Base-by-base conservation (phyloP, 108 stramenopile species). In the Nannochloropsis granulata region DNA sequence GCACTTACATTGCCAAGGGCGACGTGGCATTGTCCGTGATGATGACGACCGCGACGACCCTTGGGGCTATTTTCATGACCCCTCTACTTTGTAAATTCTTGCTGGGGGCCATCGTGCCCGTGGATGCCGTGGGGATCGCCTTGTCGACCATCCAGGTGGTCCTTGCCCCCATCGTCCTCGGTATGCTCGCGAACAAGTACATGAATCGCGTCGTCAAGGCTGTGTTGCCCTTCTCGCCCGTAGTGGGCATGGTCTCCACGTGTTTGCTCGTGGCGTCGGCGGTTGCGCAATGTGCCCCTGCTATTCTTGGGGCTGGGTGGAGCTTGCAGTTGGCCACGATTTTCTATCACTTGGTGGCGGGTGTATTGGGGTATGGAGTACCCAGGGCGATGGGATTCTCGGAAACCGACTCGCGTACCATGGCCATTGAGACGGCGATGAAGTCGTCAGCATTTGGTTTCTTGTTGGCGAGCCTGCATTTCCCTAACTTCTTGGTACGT, bases 371-470 rank as follows among this genome's bases (percentile, higher is more conserved):
- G 78, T 98, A 97, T 89, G 82, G 84, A 83, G 89, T 96, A 12
- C 95, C 97, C 13, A 89, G 88, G 79, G 25, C 91, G 24, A 90
- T 95, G 83, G 95, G 95, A 82, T 97, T 97, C 89, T 92, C 91
- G 16, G 96, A 98, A 85, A 92, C 94, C 45, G 90, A 94, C 26
- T 94, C 92, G 82, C 94, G 97, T 81, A 98, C 97, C 85, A 97
- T 98, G 95, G 97, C 97, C 44, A 98, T 98, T 87, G 97, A 98
- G 88, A 97, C 96, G 0, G 94, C 95, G 84, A 98, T 96, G 96
- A 98, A 98, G 90, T 95, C 94, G 25, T 96, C 95, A 13, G 97
- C 96, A 12, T 98, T 98, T 86, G 97, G 96, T 13, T 98, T 97
- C 90, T 93, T 98, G 79, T 92, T 98, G 71, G 97, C 97, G 84